Conservation (phyloP, 108 stramenopile genomes). For the Fragilaria crotonensis region DNA sequence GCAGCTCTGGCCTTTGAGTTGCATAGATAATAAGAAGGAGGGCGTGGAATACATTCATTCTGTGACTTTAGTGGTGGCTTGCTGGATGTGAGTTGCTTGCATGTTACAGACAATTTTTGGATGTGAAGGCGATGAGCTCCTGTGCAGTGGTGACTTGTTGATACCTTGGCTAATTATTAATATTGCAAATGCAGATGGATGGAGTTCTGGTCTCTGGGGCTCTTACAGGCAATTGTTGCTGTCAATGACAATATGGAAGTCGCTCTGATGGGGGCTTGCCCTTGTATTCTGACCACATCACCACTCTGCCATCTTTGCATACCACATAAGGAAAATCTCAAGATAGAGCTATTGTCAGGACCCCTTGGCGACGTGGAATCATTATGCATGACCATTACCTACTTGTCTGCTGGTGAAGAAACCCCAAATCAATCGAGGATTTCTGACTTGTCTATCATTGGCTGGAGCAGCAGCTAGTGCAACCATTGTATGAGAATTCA, state of each 20-base stretch:
- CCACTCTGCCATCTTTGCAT: constrained; percentile 69
- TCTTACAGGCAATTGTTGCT: constrained; percentile 7
- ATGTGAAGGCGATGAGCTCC: constrained; percentile 85
- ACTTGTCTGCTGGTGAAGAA: constrained; percentile 17
- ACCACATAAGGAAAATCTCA: constrained; percentile 73
- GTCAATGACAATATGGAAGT: constrained; percentile 41
- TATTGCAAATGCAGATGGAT: not conserved
- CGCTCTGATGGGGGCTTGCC: constrained; percentile 35
- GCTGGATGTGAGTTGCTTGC: constrained; percentile 88
- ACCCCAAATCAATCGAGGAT: constrained; percentile 16
- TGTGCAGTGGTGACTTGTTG: constrained; percentile 88
- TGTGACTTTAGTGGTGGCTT: constrained; percentile 98
- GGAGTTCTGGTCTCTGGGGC: not conserved
- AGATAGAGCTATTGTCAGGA: constrained; percentile 55
- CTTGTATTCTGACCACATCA: constrained; percentile 30
- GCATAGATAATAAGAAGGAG: constrained; percentile 84
- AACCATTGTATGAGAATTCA: constrained; percentile 70
- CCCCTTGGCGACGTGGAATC: constrained; percentile 8
- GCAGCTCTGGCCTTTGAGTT: constrained; percentile 96
- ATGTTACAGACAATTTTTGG: constrained; percentile 88
- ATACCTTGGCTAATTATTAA: constrained; percentile 68
- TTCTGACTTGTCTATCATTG: constrained; percentile 41
- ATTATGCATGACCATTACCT: constrained; percentile 2
- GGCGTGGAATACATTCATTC: constrained; percentile 93
- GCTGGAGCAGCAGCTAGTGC: constrained; percentile 39